Percentiles rank a stretch among this genome's conserved stretches.
phyloP scores from a whole-genome alignment of 78 protist species.

The Dictyostelium firmibasis region DNA sequence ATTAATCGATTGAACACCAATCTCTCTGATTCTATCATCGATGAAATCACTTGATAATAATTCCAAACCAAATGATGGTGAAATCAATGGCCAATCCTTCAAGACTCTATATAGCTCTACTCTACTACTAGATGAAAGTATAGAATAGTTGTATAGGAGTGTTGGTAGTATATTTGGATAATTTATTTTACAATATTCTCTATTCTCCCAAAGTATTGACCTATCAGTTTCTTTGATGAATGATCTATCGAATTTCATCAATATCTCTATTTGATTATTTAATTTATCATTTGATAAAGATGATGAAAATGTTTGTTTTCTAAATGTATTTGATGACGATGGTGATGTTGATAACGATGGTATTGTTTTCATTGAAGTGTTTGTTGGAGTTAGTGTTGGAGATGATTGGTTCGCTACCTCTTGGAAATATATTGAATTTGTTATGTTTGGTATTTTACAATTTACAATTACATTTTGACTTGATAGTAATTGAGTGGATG shows the following conservation, averaged over 20 bases:
- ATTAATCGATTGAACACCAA: constrained; percentile 57
- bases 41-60: constrained; percentile 31
- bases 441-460: constrained; percentile 1
- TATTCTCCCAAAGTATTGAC: constrained; percentile 25
- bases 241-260: neutral
- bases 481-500: neutral
- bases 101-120: neutral
- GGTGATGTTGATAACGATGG: neutral
- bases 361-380: neutral
- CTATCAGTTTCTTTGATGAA: neutral
- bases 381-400: neutral
- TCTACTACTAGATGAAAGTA: neutral
- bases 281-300: constrained; percentile 16
- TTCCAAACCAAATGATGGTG: constrained; percentile 37
- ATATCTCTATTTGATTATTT: neutral
- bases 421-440: neutral
- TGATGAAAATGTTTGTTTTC: neutral
- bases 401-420: neutral
- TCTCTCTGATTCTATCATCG: constrained; percentile 33
- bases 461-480: neutral
- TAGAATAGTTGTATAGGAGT: neutral
- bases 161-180: constrained; percentile 63
- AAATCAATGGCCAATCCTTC: constrained; percentile 35
- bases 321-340: neutral
- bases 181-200: neutral